phyloP scores from a whole-genome alignment of 257 asterid species.

The Solanum paucissectum region DNA sequence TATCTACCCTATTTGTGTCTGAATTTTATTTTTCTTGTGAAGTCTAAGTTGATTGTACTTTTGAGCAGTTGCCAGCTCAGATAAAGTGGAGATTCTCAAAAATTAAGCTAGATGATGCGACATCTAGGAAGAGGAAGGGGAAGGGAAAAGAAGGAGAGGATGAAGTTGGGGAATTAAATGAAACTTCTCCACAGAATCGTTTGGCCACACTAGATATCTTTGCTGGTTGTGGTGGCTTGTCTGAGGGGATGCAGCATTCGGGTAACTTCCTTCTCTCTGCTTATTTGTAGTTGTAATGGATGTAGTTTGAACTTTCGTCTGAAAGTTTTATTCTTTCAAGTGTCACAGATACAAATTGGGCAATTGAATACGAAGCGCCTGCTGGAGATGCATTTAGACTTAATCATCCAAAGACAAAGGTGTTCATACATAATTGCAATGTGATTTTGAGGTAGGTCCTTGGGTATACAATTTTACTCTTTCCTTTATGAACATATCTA shows the following conservation, averaged over 20 bases:
- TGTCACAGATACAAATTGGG: slow-evolving; percentile 71
- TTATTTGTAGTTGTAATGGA: background rate
- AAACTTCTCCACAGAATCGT: slow-evolving; percentile 20
- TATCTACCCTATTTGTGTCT: background rate
- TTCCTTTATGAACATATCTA: background rate
- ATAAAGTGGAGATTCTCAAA: slow-evolving; percentile 45
- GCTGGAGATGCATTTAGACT: slow-evolving; percentile 92
- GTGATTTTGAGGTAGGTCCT: slow-evolving; percentile 66
- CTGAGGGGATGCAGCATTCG: slow-evolving; percentile 72
- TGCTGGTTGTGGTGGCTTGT: slow-evolving; percentile 98
- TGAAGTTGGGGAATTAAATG: slow-evolving; percentile 26
- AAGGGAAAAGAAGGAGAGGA: slow-evolving; percentile 72
- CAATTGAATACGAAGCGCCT: slow-evolving; percentile 87
- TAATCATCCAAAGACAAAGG: slow-evolving; percentile 72
- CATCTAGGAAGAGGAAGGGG: slow-evolving; percentile 59
- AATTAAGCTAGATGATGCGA: slow-evolving; percentile 28
- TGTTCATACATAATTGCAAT: slow-evolving; percentile 76
- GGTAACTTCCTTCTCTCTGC: slow-evolving; percentile 21
- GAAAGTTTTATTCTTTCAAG: slow-evolving; percentile 29
- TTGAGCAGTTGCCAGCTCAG: slow-evolving; percentile 70
- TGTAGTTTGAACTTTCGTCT: background rate
- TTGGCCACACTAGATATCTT: slow-evolving; percentile 76
- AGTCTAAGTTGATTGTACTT: slow-evolving; percentile 6
- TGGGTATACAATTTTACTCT: background rate
- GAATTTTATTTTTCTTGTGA: background rate